phyloP scores from a whole-genome alignment of 2,329 filamentous ascomycete genomes.

The Colletotrichum salicis region DNA sequence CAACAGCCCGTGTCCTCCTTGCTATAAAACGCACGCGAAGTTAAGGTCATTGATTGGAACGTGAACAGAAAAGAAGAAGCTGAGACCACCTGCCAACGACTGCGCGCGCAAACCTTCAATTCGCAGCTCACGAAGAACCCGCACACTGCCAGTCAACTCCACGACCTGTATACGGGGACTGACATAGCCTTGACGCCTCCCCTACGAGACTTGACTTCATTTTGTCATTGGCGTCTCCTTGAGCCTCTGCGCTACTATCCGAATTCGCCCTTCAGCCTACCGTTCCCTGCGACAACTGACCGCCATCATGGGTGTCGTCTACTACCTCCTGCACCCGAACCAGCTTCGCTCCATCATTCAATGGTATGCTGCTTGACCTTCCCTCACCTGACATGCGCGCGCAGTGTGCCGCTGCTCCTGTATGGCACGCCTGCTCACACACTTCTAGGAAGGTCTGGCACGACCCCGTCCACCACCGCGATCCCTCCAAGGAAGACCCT shows the following conservation, averaged over 20 bases:
- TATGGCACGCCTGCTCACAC: conserved; percentile 13
- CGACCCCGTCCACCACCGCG: conserved; percentile 87
- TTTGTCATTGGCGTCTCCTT: neutral
- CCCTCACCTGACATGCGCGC: neutral
- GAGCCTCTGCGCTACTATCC: neutral
- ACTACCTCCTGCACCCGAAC: conserved; percentile 79
- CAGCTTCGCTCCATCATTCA: conserved; percentile 87
- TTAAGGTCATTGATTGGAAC: neutral
- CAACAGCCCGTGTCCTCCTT: neutral
- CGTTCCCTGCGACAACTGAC: conserved; percentile 19
- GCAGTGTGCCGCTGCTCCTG: neutral
- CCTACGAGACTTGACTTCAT: neutral
- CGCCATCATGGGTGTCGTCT: conserved; percentile 70
- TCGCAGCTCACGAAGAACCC: neutral
- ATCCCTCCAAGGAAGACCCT: conserved; percentile 77
- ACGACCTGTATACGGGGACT: neutral
- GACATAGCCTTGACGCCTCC: neutral
- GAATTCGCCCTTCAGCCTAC: neutral
- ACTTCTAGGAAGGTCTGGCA: conserved; percentile 90
- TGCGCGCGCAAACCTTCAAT: conserved; percentile 1
- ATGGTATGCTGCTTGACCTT: conserved; percentile 69
- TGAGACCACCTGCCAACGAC: neutral
- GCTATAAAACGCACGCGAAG: neutral
- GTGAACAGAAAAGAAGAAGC: neutral
- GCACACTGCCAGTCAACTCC: neutral